Percentiles rank a stretch among this genome's conserved stretches.
These are phyloP conservation scores for Kodamaea kakaduensis DNA, from an alignment of 805 yeast species.

Conservation along the genomic window DNA sequence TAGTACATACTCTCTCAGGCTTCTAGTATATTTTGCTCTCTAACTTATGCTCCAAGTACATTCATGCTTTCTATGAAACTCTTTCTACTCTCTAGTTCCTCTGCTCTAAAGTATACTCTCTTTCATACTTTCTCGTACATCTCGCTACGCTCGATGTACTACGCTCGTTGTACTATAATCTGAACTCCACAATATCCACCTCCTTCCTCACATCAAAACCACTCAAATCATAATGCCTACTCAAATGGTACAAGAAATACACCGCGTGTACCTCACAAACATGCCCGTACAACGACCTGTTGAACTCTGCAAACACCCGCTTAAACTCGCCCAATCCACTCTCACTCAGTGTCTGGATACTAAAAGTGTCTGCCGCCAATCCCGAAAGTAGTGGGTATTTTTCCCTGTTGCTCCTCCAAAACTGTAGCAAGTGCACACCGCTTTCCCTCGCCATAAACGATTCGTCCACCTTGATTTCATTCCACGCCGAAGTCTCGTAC, in stretches of 20 bases:
- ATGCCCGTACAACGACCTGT: slow-evolving; percentile 8
- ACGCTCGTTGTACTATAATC: not conserved
- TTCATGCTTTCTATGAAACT: no score
- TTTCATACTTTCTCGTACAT: not conserved
- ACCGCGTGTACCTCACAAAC: slow-evolving; percentile 14
- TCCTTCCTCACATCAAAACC: slow-evolving; percentile 16
- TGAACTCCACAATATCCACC: slow-evolving; percentile 17
- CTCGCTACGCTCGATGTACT: no score
- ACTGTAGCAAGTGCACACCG: slow-evolving; percentile 16
- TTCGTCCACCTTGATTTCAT: slow-evolving; percentile 12
- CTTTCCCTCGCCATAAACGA: slow-evolving; percentile 14
- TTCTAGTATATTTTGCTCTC: no score
- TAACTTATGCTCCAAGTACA: no score
- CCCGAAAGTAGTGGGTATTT: slow-evolving; percentile 16
- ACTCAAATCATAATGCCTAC: slow-evolving; percentile 14
- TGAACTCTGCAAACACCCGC: slow-evolving; percentile 10
- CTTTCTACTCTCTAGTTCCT: no score
- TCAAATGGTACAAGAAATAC: slow-evolving; percentile 16
- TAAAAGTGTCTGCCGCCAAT: slow-evolving; percentile 1
- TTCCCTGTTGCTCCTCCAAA: slow-evolving; percentile 19
- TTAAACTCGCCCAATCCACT: slow-evolving; percentile 15
- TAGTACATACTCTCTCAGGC: no score
- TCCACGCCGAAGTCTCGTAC: slow-evolving; percentile 22
- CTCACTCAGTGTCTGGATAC: slow-evolving; percentile 17
- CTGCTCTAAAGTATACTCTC: not conserved